These are phyloP conservation scores for Lentinus polychrous DNA, from an alignment of 1,284 basidiomycete genomes.

Conservation along the genomic window DNA sequence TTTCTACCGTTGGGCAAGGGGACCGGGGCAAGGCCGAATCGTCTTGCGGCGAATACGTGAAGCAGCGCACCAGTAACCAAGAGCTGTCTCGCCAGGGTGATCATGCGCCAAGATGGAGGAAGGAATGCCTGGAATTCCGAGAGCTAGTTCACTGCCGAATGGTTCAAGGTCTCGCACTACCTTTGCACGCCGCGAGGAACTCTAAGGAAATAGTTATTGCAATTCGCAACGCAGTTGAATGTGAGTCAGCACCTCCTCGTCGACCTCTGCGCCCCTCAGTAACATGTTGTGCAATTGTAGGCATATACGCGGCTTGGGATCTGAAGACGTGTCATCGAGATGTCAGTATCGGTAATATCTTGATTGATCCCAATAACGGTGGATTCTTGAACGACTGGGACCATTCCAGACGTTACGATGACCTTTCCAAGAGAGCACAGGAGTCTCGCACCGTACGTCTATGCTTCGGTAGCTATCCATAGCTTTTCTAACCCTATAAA, in stretches of 20 bases:
- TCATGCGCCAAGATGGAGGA: neutral
- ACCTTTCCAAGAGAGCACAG: neutral
- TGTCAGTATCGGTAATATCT: conserved; percentile 11
- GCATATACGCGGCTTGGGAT: neutral
- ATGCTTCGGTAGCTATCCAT: neutral
- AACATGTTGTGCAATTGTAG: neutral
- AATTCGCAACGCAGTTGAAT: conserved; percentile 5
- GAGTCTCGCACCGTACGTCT: neutral
- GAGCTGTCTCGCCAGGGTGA: neutral
- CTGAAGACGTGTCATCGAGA: conserved; percentile 9
- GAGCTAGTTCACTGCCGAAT: conserved; percentile 8
- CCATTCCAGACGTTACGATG: neutral
- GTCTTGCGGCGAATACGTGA: neutral
- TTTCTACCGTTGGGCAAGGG: no score
- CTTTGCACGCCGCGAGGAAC: conserved; percentile 5
- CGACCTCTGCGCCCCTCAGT: neutral
- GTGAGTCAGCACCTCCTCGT: neutral
- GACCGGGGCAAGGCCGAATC: no score
- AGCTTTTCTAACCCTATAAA: neutral
- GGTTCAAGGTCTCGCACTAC: conserved; percentile 8
- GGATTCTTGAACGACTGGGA: conserved; percentile 13
- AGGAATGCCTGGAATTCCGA: neutral
- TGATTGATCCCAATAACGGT: conserved; percentile 4
- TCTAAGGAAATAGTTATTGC: conserved; percentile 7
- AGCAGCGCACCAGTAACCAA: neutral